Evolutionary conservation across 2,329 filamentous ascomycete species (phyloP), one percentile per base, ranked within the genome.

Genomic region (Phialophora verrucosa): DNA sequence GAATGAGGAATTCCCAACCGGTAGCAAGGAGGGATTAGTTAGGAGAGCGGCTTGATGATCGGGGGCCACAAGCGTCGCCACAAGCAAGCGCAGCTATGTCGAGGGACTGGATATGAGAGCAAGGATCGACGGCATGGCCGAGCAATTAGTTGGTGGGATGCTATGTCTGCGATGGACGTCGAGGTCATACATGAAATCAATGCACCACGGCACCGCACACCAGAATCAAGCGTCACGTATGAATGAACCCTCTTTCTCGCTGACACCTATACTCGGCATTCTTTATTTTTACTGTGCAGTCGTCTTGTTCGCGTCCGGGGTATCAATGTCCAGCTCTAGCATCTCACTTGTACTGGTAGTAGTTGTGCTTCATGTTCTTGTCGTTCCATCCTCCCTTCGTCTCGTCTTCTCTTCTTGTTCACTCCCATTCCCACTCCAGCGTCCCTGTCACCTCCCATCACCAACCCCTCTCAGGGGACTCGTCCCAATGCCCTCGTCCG

Each of bases 401-500:
- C 47, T 50, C 44, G 10, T 35, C 44, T 23, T 4, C 7, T 17
- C 20, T 8, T 6, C 44, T 49, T 17, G 8, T 8, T 31, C 29
- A 31, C 29, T 31, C 31, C 8, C 31, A 31, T 8, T 50, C 6
- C 47, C 35, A 38, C 35, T 38, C 35, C n/a, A 6, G 6, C 11
- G n/a, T 50, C 17, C n/a, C 12, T 3, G 3, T 62, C 47, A 58
- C 44, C 14, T 31, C 42, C 35, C 50, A 17, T 50, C 47, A 14
- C 3, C 25, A 32, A 42, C 23, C 31, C 67, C 61, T 65, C 68
- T 73, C 8, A 53, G 66, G 5, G 74, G 73, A 68, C 76, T 74
- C 14, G 74, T 73, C 11, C 75, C 74, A 58, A 77, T 67, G 14
- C 73, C 73, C 63, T 76, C 74, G 69, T 78, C 75, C 38, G 69